Evolutionary conservation across 2,329 filamentous ascomycete genomes (phyloP), one percentile per base, ranked within the genome.

Genomic region (Drechslerella dactyloides): DNA sequence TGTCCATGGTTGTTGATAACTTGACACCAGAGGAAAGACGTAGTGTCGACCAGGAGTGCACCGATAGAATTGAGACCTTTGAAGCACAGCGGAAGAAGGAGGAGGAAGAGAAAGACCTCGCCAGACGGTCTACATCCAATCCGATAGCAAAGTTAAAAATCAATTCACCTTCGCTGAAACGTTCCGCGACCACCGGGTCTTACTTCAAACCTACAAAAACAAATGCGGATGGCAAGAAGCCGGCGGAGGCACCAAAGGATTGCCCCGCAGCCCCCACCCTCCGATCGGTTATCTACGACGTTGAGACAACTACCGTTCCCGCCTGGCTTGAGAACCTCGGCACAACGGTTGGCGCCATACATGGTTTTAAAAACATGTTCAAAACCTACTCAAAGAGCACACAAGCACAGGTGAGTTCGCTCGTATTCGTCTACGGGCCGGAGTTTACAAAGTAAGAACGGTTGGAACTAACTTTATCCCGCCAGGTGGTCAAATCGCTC

Each of bases 221-320:
- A 30, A 69, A 62, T 13, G 30, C 55, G 3, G 21, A 15, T 8
- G 37, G 51, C 27, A 15, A 63, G 8, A 44, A 54, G n/a, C 7
- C 30, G 15, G 19, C 17, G 21, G 54, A 58, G n/a, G 6, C 5
- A 5, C 58, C 30, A 3, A 52, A 63, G 21, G 23, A 21, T 15
- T 46, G 21, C 15, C 59, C 66, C 17, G 53, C 57, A 19, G 52
- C 58, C 2, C 46, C 57, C 19, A 35, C 42, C 21, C 30, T 27
- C 27, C 66, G 66, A 23, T 73, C 68, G 1, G 62, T 75, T 6
- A 73, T 75, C 21, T 54, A 76, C 52, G 57, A 63, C 37, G 64
- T 76, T 8, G 74, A 76, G 46, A 76, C 74, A 30, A 74, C 75
- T 2, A 75, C 75, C 7, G 55, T 69, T 6, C 75, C 75, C 13